Percentiles rank a stretch among this genome's conserved stretches.
These are phyloP conservation scores for Cercophora newfieldiana DNA, from an alignment of 495 filamentous ascomycete genomes.

Conservation along the genomic window DNA sequence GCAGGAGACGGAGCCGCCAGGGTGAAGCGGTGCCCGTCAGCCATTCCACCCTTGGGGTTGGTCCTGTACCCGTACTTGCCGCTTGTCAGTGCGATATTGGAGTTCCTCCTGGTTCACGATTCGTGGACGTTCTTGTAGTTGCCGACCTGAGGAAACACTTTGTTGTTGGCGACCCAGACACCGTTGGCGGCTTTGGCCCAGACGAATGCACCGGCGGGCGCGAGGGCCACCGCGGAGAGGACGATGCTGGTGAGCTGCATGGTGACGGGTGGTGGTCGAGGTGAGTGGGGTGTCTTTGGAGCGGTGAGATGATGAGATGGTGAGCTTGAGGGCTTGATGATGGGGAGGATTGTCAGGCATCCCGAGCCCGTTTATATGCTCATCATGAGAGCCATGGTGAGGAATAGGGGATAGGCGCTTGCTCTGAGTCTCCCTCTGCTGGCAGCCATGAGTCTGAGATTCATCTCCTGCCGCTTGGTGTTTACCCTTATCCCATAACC, in stretches of 20 bases:
- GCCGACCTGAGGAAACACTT: neutral
- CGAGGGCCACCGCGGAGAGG: slow-evolving; percentile 1
- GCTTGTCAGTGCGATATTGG: neutral
- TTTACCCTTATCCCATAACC: no score
- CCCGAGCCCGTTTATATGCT: no score
- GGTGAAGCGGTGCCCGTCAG: neutral
- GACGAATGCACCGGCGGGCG: slow-evolving; percentile 1
- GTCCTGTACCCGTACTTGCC: neutral
- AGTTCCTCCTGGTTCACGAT: slow-evolving; percentile 1
- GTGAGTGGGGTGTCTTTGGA: no score
- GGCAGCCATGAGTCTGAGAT: no score
- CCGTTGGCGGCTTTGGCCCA: slow-evolving; percentile 7
- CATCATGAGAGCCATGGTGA: no score
- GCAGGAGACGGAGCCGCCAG: neutral
- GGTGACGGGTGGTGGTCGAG: neutral
- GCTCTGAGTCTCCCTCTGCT: no score
- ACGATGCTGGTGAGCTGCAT: slow-evolving; percentile 8
- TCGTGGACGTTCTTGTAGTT: slow-evolving; percentile 13
- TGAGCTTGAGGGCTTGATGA: no score
- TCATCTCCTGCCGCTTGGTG: no score
- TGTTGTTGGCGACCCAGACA: slow-evolving; percentile 7
- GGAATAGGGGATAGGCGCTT: no score
- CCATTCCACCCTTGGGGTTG: neutral
- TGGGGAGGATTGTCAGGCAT: no score
- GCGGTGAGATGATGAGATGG: no score